phyloP scores from a whole-genome alignment of 1,139 yeast species.

The Zygosaccharomyces sapae region DNA sequence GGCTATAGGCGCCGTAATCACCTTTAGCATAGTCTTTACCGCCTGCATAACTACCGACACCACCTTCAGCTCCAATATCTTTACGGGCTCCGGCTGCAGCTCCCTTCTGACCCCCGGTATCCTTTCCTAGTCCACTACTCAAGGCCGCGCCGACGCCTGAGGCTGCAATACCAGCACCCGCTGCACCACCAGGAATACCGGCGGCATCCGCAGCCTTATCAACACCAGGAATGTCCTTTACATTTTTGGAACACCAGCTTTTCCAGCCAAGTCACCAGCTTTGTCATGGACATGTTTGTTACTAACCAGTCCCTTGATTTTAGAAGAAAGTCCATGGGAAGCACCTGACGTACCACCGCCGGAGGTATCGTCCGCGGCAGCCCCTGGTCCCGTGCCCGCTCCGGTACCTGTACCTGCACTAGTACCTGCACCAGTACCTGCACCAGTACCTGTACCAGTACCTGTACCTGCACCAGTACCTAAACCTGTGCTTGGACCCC shows the following conservation, averaged over 20 bases:
- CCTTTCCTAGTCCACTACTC: not conserved
- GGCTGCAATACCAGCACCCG: not conserved
- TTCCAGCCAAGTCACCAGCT: slow-evolving; percentile 2
- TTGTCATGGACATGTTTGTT: not conserved
- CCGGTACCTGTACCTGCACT: too few relatives aligned
- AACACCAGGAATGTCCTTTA: not conserved
- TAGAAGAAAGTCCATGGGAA: too few relatives aligned
- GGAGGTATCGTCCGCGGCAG: too few relatives aligned
- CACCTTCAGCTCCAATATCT: not conserved
- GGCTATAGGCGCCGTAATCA: not conserved
- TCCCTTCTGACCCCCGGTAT: not conserved
- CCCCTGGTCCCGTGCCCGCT: too few relatives aligned
- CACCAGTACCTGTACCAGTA: too few relatives aligned
- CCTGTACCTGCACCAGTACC: not conserved
- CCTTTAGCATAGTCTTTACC: too few relatives aligned
- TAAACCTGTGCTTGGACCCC: not conserved
- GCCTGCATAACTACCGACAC: not conserved
- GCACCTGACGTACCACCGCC: too few relatives aligned
- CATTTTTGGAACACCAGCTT: not conserved
- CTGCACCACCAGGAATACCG: not conserved
- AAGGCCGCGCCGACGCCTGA: not conserved
- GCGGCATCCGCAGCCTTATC: slow-evolving; percentile 1
- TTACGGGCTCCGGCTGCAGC: not conserved
- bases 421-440: not conserved
- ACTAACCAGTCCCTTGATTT: too few relatives aligned